phyloP scores from a whole-genome alignment of 352 stramenopile species.

The Saprolegnia parasitica region DNA sequence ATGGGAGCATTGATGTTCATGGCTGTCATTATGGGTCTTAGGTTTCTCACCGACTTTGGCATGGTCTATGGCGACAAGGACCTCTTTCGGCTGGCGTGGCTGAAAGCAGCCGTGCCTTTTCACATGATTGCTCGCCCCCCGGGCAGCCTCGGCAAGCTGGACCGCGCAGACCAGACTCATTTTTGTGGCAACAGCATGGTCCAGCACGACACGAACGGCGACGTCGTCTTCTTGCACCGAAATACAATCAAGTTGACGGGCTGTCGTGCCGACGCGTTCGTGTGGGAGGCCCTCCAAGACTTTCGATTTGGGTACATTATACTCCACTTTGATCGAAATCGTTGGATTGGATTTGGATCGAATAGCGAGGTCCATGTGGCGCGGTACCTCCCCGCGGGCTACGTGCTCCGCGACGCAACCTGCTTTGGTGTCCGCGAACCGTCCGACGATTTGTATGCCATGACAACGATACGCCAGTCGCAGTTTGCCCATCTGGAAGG shows the following conservation, averaged over 20 bases:
- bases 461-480: no score
- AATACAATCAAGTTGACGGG: slow-evolving; percentile 31
- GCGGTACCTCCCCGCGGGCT: neutral
- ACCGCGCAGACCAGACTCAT: neutral
- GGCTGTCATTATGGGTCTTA: slow-evolving; percentile 64
- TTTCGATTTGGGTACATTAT: neutral
- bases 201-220: slow-evolving; percentile 35
- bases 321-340: neutral
- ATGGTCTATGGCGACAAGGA: slow-evolving; percentile 76
- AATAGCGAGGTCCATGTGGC: neutral
- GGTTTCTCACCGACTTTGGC: slow-evolving; percentile 62
- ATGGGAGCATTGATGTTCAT: no score
- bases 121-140: slow-evolving; percentile 59
- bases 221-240: slow-evolving; percentile 37
- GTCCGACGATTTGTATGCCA: no score
- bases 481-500: no score
- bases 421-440: no score
- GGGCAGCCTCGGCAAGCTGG: slow-evolving; percentile 39
- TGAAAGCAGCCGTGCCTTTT: slow-evolving; percentile 66
- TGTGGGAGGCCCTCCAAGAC: no score
- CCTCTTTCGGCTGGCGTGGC: slow-evolving; percentile 74
- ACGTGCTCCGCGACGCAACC: neutral
- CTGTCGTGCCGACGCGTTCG: neutral
- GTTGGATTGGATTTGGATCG: neutral
- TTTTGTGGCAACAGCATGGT: slow-evolving; percentile 43